A percentile compares a stretch with the other conserved stretches of the same genome.
These are phyloP conservation scores for Plectosphaerella sp. DNA, from an alignment of 2,329 filamentous ascomycete genomes.

Conservation along the genomic window DNA sequence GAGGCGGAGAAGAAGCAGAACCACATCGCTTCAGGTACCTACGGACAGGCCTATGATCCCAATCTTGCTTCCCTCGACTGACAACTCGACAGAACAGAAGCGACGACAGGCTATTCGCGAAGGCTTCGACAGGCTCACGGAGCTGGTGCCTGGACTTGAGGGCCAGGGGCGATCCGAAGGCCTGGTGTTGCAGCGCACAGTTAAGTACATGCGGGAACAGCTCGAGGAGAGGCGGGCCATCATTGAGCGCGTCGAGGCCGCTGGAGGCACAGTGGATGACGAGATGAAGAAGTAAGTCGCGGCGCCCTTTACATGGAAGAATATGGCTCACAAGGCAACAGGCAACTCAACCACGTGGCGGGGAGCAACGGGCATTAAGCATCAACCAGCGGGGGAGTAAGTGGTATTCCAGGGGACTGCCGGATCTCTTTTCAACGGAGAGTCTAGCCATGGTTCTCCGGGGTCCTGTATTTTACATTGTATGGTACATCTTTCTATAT, in stretches of 20 bases:
- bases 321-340: background rate
- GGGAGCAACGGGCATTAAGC: too few species aligned
- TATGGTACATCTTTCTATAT: conserved; percentile 4
- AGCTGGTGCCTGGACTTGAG: conserved; percentile 74
- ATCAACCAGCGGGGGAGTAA: too few species aligned
- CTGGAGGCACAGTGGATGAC: conserved; percentile 51
- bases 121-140: conserved; percentile 76
- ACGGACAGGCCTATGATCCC: background rate
- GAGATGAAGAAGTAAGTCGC: conserved; percentile 36
- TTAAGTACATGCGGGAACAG: conserved; percentile 60
- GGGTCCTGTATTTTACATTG: conserved; percentile 5
- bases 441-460: background rate
- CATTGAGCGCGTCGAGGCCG: conserved; percentile 53
- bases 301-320: too few species aligned
- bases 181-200: conserved; percentile 69
- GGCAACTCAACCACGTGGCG: too few species aligned
- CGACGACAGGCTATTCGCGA: conserved; percentile 65
- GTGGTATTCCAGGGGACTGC: background rate
- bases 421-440: too few species aligned
- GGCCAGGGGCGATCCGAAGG: conserved; percentile 84
- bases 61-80: background rate
- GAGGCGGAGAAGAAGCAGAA: conserved; percentile 53
- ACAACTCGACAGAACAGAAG: conserved; percentile 33
- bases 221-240: conserved; percentile 54
- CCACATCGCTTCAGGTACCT: conserved; percentile 48